Conservation (phyloP, 2,329 filamentous ascomycete species). For the Botrytis galanthina region DNA sequence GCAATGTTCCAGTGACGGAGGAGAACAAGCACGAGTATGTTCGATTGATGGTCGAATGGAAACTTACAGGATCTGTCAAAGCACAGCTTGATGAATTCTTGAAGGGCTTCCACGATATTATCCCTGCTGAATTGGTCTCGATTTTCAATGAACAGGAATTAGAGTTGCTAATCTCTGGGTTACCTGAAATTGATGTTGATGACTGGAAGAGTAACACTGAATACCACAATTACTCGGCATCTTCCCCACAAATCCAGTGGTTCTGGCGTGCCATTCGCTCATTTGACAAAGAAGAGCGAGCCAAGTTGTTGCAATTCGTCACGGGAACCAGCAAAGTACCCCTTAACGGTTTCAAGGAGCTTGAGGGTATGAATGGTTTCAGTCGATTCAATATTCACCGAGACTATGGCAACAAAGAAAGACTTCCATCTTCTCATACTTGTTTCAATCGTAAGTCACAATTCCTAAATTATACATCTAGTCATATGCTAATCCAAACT, state of each 20-base stretch:
- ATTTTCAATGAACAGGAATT: slow-evolving; percentile 99
- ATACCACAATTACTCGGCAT: slow-evolving; percentile 94
- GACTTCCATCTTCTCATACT: slow-evolving; percentile 92
- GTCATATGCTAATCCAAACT: slow-evolving; percentile 27
- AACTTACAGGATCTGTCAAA: slow-evolving; percentile 85
- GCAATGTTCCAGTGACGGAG: slow-evolving; percentile 90
- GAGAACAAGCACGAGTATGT: slow-evolving; percentile 99
- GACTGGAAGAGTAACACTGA: slow-evolving; percentile 99
- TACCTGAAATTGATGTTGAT: slow-evolving; percentile 95
- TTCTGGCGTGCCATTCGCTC: slow-evolving; percentile 98
- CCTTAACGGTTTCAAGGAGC: slow-evolving; percentile 96
- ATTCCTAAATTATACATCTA: slow-evolving; percentile 12
- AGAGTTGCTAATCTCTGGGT: slow-evolving; percentile 90
- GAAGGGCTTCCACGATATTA: slow-evolving; percentile 96
- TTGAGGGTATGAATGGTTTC: slow-evolving; percentile 98
- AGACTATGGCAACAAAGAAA: slow-evolving; percentile 94
- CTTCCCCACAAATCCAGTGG: slow-evolving; percentile 97
- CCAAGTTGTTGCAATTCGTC: slow-evolving; percentile 95
- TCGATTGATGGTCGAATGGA: slow-evolving; percentile 89
- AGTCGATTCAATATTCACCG: slow-evolving; percentile 98
- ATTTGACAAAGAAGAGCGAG: slow-evolving; percentile 98
- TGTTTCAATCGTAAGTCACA: slow-evolving; percentile 93
- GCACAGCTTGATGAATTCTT: slow-evolving; percentile 94
- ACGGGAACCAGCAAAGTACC: slow-evolving; percentile 98
- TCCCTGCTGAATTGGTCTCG: slow-evolving; percentile 86